These are phyloP conservation scores for Moesziomyces sp. DNA, from an alignment of 1,284 basidiomycete species.

Conservation along the genomic window DNA sequence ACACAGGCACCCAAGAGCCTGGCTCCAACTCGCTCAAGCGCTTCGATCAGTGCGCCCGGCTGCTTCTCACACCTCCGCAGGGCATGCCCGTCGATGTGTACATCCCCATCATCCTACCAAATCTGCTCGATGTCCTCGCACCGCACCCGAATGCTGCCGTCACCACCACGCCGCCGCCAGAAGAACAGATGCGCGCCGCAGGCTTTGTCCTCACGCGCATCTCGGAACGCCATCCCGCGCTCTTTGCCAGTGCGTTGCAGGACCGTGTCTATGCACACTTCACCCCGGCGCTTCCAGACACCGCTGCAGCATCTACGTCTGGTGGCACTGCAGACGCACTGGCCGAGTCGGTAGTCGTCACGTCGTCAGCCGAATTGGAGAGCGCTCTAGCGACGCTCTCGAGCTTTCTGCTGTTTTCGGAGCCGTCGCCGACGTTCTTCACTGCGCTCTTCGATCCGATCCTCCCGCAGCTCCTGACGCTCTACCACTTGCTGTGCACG, in stretches of 20 bases:
- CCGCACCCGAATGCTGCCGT: slow-evolving; percentile 29
- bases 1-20: slow-evolving; percentile 27
- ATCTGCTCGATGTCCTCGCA: slow-evolving; percentile 47
- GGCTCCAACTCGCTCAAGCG: slow-evolving; percentile 38
- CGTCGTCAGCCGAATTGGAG: slow-evolving; percentile 15
- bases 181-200: slow-evolving; percentile 56
- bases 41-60: slow-evolving; percentile 34
- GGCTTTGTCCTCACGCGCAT: slow-evolving; percentile 52
- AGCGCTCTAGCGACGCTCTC: slow-evolving; percentile 38
- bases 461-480: slow-evolving; percentile 46
- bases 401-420: slow-evolving; percentile 52
- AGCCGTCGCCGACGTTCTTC: slow-evolving; percentile 58
- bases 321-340: background rate
- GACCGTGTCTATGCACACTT: slow-evolving; percentile 28
- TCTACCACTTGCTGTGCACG: slow-evolving; percentile 31
- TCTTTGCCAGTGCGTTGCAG: slow-evolving; percentile 25
- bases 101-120: slow-evolving; percentile 40
- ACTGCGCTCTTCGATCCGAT: slow-evolving; percentile 44
- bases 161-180: slow-evolving; percentile 34
- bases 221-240: slow-evolving; percentile 32
- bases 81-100: slow-evolving; percentile 42
- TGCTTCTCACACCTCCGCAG: slow-evolving; percentile 52
- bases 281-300: slow-evolving; percentile 7
- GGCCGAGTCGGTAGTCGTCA: slow-evolving; percentile 5
- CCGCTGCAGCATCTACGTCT: background rate